These are phyloP conservation scores for Peronospora farinosa DNA, from an alignment of 352 stramenopile species.

Conservation along the genomic window DNA sequence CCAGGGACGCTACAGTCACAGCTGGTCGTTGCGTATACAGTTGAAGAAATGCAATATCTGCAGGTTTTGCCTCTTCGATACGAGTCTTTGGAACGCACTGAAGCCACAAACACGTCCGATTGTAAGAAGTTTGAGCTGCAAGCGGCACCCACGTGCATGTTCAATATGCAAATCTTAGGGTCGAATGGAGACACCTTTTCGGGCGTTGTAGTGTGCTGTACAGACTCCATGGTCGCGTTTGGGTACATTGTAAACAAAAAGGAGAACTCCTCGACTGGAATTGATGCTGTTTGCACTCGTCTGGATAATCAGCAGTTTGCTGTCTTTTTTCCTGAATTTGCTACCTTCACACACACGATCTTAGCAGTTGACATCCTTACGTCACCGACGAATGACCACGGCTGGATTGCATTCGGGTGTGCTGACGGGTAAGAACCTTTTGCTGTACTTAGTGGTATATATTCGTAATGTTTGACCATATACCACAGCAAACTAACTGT, in stretches of 20 bases:
- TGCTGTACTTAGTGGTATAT: neutral
- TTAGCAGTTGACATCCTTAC: conserved; percentile 42
- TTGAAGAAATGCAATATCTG: conserved; percentile 33
- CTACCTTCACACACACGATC: conserved; percentile 46
- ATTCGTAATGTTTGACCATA: neutral
- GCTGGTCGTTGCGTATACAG: conserved; percentile 45
- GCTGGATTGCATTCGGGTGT: conserved; percentile 58
- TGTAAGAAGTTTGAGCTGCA: conserved; percentile 52
- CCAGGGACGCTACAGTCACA: conserved; percentile 21
- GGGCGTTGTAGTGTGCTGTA: conserved; percentile 57
- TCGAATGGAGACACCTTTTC: conserved; percentile 34
- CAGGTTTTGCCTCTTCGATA: conserved; percentile 20
- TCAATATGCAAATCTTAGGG: conserved; percentile 37
- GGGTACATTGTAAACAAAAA: conserved; percentile 45
- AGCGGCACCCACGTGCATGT: conserved; percentile 44
- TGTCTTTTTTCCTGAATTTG: conserved; percentile 64
- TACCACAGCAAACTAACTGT: conserved; percentile 1
- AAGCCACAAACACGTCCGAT: conserved; percentile 3
- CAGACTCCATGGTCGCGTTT: conserved; percentile 53
- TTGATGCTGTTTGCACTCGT: conserved; percentile 30
- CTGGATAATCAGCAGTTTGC: conserved; percentile 60
- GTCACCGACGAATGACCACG: conserved; percentile 20
- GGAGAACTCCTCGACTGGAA: neutral
- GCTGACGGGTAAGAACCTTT: conserved; percentile 45
- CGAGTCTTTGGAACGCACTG: conserved; percentile 8